Evolutionary conservation across 2,329 filamentous ascomycete species (phyloP).

Genomic region (Xylaria sp.): DNA sequence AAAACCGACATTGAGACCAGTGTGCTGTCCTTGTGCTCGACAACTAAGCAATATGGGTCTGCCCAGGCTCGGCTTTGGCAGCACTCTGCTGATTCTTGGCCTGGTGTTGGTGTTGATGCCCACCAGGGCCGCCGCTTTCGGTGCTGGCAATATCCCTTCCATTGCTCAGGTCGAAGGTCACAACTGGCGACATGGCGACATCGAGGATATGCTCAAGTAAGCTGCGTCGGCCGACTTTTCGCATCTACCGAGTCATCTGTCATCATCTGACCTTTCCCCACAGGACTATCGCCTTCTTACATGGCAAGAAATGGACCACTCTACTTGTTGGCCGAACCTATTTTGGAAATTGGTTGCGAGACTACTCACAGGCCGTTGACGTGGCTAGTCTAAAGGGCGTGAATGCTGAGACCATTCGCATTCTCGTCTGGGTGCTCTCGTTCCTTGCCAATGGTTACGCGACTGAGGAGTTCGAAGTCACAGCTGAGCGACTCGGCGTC

Average conservation of each 20-base stretch:
- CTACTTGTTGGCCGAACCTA: constrained; percentile 79
- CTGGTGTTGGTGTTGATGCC: constrained; percentile 63
- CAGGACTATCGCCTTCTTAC: constrained; percentile 71
- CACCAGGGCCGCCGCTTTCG: constrained; percentile 64
- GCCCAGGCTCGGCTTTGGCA: constrained; percentile 53
- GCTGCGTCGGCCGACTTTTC: neutral
- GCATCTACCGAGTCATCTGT: neutral
- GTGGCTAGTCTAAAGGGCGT: constrained; percentile 80
- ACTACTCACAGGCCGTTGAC: constrained; percentile 85
- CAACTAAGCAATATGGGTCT: constrained; percentile 51
- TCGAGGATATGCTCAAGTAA: constrained; percentile 77
- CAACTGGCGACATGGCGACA: constrained; percentile 77
- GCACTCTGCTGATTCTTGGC: constrained; percentile 58
- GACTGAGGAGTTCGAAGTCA: constrained; percentile 86
- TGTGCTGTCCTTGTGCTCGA: too few relatives aligned
- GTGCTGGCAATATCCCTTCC: constrained; percentile 74
- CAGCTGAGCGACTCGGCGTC: constrained; percentile 76
- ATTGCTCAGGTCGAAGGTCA: constrained; percentile 67
- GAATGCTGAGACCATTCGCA: constrained; percentile 77
- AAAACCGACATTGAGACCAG: neutral
- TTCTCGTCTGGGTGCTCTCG: constrained; percentile 81
- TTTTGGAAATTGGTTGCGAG: constrained; percentile 86
- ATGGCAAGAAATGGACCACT: constrained; percentile 84
- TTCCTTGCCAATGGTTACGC: constrained; percentile 85
- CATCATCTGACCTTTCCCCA: constrained; percentile 4